Percentiles rank a stretch among this genome's conserved stretches.
phyloP scores from a whole-genome alignment of 768 basidiomycete genomes.

The Suillus brevipes region DNA sequence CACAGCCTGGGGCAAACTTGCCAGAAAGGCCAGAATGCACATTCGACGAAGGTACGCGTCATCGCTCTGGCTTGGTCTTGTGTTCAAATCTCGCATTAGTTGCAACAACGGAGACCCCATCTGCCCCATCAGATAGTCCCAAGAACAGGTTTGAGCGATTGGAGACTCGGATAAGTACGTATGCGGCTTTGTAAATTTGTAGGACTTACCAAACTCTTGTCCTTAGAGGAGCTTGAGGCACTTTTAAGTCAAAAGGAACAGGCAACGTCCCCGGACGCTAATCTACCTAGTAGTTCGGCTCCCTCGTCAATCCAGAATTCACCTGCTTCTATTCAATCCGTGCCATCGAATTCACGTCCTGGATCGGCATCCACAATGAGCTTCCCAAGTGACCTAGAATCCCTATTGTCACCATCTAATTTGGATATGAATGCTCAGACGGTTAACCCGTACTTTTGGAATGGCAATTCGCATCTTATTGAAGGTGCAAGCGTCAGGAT shows the following conservation, averaged over 20 bases:
- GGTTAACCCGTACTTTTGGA: neutral
- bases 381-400: slow-evolving; percentile 1
- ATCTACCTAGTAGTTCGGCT: slow-evolving; percentile 7
- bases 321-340: slow-evolving; percentile 31
- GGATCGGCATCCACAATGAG: neutral
- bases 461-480: neutral
- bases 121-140: slow-evolving; percentile 46
- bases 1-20: slow-evolving; percentile 53
- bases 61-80: slow-evolving; percentile 4
- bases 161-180: slow-evolving; percentile 68
- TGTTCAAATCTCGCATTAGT: slow-evolving; percentile 32
- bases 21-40: slow-evolving; percentile 68
- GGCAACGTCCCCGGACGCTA: slow-evolving; percentile 6
- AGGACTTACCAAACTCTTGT: slow-evolving; percentile 10
- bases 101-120: slow-evolving; percentile 33
- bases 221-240: slow-evolving; percentile 66
- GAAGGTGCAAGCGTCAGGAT: neutral
- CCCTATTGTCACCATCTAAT: neutral
- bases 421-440: neutral
- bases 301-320: slow-evolving; percentile 16
- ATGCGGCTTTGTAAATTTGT: neutral
- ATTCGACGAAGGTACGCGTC: slow-evolving; percentile 62
- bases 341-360: slow-evolving; percentile 1
- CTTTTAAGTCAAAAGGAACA: slow-evolving; percentile 60
- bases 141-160: slow-evolving; percentile 63